These are phyloP conservation scores for Pseudisothecium myosuroides DNA, from an alignment of 225 moss, liverwort and hornwort genomes.

Conservation along the genomic window DNA sequence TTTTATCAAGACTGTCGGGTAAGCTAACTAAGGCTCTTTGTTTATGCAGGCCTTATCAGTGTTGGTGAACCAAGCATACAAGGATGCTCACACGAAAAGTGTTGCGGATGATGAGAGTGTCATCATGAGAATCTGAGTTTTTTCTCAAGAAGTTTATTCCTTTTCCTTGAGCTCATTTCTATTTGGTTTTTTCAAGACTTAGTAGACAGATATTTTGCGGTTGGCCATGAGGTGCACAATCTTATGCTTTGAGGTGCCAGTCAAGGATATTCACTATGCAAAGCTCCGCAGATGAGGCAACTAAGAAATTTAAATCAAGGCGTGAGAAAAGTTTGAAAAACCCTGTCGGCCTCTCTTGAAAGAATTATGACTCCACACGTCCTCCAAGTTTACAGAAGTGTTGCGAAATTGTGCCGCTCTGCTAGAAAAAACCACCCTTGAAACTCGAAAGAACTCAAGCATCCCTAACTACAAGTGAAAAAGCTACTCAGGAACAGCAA, in stretches of 20 bases:
- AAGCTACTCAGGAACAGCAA: not conserved
- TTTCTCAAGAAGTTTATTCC: not conserved
- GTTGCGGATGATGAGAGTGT: constrained; percentile 40
- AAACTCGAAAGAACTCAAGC: not conserved
- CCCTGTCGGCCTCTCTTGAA: too few relatives aligned
- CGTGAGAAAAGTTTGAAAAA: too few relatives aligned
- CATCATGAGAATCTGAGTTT: not conserved
- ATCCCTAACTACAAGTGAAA: not conserved
- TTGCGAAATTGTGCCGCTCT: not conserved
- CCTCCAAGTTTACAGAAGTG: too few relatives aligned
- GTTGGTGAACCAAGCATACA: constrained; percentile 93
- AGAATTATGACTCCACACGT: too few relatives aligned
- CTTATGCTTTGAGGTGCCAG: too few relatives aligned
- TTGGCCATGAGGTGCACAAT: too few relatives aligned
- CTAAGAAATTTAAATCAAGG: not conserved
- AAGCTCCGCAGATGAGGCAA: not conserved
- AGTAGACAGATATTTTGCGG: not conserved
- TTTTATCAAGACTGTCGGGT: not conserved
- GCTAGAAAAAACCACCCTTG: not conserved
- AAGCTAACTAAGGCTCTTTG: not conserved
- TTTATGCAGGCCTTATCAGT: constrained; percentile 31
- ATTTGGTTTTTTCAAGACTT: not conserved
- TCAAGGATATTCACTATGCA: not conserved
- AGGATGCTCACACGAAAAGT: constrained; percentile 97
- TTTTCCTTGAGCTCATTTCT: not conserved